Evolutionary conservation across 2,329 filamentous ascomycete genomes (phyloP).

Genomic region (Curvularia sp.): DNA sequence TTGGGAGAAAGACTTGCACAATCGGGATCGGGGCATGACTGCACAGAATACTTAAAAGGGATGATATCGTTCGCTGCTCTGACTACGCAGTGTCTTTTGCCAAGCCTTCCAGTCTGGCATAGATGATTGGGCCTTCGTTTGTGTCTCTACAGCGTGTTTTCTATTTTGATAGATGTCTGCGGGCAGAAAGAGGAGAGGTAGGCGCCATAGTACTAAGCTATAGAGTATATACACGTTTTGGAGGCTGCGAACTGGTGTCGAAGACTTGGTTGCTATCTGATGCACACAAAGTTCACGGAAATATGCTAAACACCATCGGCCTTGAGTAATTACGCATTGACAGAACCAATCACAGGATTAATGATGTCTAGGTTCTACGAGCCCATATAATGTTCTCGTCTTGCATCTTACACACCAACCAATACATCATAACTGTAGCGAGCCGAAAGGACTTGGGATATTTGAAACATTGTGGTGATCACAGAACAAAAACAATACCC

Average conservation of each 20-base stretch:
- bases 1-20: conserved; percentile 20
- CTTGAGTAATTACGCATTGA: no score
- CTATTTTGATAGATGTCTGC: not conserved
- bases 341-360: no score
- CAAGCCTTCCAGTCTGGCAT: not conserved
- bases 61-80: conserved; percentile 8
- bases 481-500: not conserved
- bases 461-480: not conserved
- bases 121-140: not conserved
- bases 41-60: conserved; percentile 18
- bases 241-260: not conserved
- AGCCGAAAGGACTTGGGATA: not conserved
- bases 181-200: not conserved
- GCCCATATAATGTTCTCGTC: not conserved
- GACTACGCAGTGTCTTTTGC: conserved; percentile 6
- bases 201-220: not conserved
- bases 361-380: not conserved
- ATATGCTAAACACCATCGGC: no score
- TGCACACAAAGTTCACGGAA: not conserved
- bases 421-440: not conserved
- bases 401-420: not conserved
- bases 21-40: conserved; percentile 20
- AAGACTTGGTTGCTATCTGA: not conserved
- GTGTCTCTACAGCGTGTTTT: not conserved
- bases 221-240: not conserved